phyloP scores from a whole-genome alignment of 768 basidiomycete species.

The Kwoniella europaea region DNA sequence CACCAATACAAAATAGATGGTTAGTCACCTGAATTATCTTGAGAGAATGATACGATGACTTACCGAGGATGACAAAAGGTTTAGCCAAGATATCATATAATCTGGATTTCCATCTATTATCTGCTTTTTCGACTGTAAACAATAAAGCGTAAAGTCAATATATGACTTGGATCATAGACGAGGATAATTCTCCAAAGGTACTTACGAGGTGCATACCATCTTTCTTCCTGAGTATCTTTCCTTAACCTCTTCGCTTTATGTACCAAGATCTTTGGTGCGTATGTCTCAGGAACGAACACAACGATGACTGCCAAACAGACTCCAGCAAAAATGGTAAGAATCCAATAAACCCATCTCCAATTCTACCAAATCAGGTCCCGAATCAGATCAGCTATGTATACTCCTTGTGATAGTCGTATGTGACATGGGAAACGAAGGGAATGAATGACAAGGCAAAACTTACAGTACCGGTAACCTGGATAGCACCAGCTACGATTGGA shows the following conservation, averaged over 20 bases:
- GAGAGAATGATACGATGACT: background rate
- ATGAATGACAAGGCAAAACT: slow-evolving; percentile 7
- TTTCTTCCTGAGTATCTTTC: slow-evolving; percentile 55
- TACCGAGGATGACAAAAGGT: slow-evolving; percentile 56
- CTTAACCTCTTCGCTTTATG: slow-evolving; percentile 56
- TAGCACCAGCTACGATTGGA: slow-evolving; percentile 58
- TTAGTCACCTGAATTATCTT: no score
- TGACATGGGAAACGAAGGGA: no score
- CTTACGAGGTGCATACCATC: slow-evolving; percentile 57
- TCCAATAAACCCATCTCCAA: slow-evolving; percentile 58
- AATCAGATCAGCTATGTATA: no score
- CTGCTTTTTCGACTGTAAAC: slow-evolving; percentile 40
- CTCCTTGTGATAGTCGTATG: no score
- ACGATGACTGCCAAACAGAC: slow-evolving; percentile 49
- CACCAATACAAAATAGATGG: no score
- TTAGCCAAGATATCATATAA: slow-evolving; percentile 50
- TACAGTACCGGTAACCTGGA: slow-evolving; percentile 51
- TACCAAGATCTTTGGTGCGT: slow-evolving; percentile 55
- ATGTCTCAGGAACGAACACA: slow-evolving; percentile 57
- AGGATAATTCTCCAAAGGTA: no score
- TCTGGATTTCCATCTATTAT: slow-evolving; percentile 40
- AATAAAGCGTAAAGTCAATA: no score
- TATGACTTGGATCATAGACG: background rate
- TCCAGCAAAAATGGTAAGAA: slow-evolving; percentile 56
- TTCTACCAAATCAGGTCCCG: no score